Percentiles rank a stretch among this genome's conserved stretches.
These are phyloP conservation scores for Monosporascus cannonballus DNA, from an alignment of 2,329 filamentous ascomycete species.

Conservation along the genomic window DNA sequence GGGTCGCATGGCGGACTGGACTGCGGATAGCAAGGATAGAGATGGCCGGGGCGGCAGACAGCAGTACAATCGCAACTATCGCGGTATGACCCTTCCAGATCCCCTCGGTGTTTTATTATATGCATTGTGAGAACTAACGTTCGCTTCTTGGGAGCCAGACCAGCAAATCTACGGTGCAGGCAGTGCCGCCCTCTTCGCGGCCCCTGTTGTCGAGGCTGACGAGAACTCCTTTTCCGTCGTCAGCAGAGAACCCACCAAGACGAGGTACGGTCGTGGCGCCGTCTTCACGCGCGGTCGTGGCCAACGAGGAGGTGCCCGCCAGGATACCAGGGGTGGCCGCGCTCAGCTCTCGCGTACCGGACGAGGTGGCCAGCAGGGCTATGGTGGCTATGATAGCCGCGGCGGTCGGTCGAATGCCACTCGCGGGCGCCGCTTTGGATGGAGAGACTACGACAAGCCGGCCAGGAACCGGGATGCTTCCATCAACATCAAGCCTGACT, in stretches of 20 bases:
- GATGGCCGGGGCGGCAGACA: constrained; percentile 68
- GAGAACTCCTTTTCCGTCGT: constrained; percentile 97
- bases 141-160: constrained; percentile 46
- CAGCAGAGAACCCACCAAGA: constrained; percentile 84
- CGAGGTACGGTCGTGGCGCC: constrained; percentile 82
- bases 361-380: constrained; percentile 59
- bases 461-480: constrained; percentile 92
- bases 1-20: constrained; percentile 99
- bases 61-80: constrained; percentile 88
- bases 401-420: constrained; percentile 64
- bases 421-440: constrained; percentile 85
- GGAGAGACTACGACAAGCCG: constrained; percentile 99
- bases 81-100: constrained; percentile 54
- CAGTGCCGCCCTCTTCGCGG: constrained; percentile 78
- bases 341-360: constrained; percentile 64
- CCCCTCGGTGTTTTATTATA: not conserved
- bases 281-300: constrained; percentile 86
- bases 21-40: constrained; percentile 80
- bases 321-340: constrained; percentile 52
- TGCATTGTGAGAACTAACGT: constrained; percentile 9
- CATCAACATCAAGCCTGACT: constrained; percentile 93
- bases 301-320: constrained; percentile 65
- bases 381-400: constrained; percentile 63
- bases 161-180: constrained; percentile 96
- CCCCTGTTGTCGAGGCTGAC: constrained; percentile 79